Evolutionary conservation across 139 green algal species (phyloP), one percentile per base, ranked within the genome.

Genomic region (Limnomonas spitsbergensis): DNA sequence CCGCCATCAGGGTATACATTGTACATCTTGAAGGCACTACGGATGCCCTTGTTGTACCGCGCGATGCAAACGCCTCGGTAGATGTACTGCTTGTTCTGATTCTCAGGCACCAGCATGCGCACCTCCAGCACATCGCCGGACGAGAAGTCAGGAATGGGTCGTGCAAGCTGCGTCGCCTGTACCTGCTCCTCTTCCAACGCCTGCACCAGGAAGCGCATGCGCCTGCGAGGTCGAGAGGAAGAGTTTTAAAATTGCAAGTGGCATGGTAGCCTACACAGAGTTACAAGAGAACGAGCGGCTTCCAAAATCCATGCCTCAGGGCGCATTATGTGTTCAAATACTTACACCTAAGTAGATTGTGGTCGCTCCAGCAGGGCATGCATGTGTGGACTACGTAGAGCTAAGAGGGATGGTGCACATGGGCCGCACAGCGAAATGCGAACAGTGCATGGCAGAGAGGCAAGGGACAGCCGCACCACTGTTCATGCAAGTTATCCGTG

Each of bases 1-100:
- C 84, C 87, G 7, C 52, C 81, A 27, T 91, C 87, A 0, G 87
- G 82, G 42, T 80, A 89, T 0, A 91, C 84, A 73, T 91, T 91
- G 82, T 87, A 89, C 39, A 84, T 52, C 68, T 84, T 89, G 81
- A 89, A 85, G 38, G 80, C 76, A 40, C 47, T 84, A 73, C 81
- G 79, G 0, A 82, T 78, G 32, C 81, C 81, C 79, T 91, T 91
- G 79, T 87, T 81, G 79, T 81, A 80, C 0, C 75, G 66, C 9
- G 77, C 82, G n/a, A 91, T 85, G 81, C 87, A 91, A 0, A 91
- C 76, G 1, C 87, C 87, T 2, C 61, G 71, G 53, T 84, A 87
- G 24, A 83, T 73, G 38, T 85, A 86, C 42, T 77, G 69, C 40
- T 82, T 78, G 24, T 81, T 74, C 42, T 84, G 79, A 1, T 66